phyloP scores from a whole-genome alignment of 345 rosid species.

The Citrus glauca region DNA sequence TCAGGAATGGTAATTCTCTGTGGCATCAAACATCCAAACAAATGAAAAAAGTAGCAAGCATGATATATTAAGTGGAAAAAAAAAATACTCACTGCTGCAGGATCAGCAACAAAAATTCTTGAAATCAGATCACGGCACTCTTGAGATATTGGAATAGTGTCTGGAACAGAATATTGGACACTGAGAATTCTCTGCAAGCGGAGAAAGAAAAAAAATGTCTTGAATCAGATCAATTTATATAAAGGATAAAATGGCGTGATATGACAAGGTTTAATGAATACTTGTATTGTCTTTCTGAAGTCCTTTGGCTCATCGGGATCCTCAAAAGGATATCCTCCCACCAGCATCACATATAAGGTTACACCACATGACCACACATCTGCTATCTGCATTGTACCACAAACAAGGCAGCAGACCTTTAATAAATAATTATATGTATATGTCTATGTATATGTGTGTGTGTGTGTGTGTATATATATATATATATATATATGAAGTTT shows the following conservation, averaged over 20 bases:
- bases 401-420: not conserved
- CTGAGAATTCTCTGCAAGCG: conserved; percentile 68
- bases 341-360: conserved; percentile 89
- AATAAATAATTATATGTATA: not conserved
- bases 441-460: no score
- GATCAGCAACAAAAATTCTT: conserved; percentile 81
- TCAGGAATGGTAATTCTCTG: conserved; percentile 92
- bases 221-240: not conserved
- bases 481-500: no score
- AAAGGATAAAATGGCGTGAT: not conserved
- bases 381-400: conserved; percentile 57
- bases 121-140: conserved; percentile 83
- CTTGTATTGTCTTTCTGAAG: conserved; percentile 82
- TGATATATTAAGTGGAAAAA: not conserved
- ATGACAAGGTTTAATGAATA: conserved; percentile 15
- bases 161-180: conserved; percentile 87
- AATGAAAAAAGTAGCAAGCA: not conserved
- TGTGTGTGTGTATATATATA: no score
- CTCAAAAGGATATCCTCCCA: conserved; percentile 94
- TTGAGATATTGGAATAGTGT: conserved; percentile 59
- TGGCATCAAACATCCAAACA: conserved; percentile 7
- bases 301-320: conserved; percentile 94
- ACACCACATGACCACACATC: conserved; percentile 99
- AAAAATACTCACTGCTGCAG: conserved; percentile 49
- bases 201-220: not conserved